These are phyloP conservation scores for Aspergillus taichungensis DNA, from an alignment of 495 filamentous ascomycete genomes.

Conservation along the genomic window DNA sequence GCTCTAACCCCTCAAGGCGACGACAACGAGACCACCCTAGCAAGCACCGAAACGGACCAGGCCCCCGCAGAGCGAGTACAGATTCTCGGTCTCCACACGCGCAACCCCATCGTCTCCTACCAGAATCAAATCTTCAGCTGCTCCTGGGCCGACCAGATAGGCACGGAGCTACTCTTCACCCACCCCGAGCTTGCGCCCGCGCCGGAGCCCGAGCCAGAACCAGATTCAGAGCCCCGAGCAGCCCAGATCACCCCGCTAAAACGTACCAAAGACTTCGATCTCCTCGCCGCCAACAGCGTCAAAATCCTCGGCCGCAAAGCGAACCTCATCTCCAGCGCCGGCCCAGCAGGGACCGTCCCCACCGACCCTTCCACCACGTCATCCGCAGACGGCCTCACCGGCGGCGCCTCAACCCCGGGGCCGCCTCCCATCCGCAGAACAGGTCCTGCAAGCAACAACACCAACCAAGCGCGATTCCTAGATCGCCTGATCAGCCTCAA, in stretches of 20 bases:
- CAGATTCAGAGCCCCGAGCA: not conserved
- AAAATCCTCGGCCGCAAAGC: slow-evolving; percentile 40
- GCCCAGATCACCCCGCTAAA: slow-evolving; percentile 24
- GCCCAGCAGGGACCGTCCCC: not conserved
- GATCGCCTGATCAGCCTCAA: slow-evolving; percentile 35
- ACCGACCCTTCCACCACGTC: not conserved
- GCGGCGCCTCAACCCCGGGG: not conserved
- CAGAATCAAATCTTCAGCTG: slow-evolving; percentile 66
- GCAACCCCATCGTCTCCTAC: slow-evolving; percentile 65
- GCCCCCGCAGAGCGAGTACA: slow-evolving; percentile 49
- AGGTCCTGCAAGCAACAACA: not conserved
- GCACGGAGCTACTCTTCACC: slow-evolving; percentile 69
- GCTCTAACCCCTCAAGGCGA: slow-evolving; percentile 4
- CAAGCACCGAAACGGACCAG: slow-evolving; percentile 16
- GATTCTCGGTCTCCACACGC: slow-evolving; percentile 67
- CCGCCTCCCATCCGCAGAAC: slow-evolving; percentile 8
- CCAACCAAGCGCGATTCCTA: slow-evolving; percentile 38
- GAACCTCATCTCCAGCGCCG: slow-evolving; percentile 27
- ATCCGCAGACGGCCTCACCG: not conserved
- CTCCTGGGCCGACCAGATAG: slow-evolving; percentile 66
- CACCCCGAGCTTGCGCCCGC: slow-evolving; percentile 32
- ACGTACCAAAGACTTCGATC: slow-evolving; percentile 41
- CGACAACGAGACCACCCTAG: slow-evolving; percentile 13
- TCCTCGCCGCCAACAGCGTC: slow-evolving; percentile 51
- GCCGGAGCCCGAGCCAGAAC: slow-evolving; percentile 15